Percentiles rank a stretch among this genome's conserved stretches.
Evolutionary conservation across 2,329 filamentous ascomycete genomes (phyloP).

Genomic region (Sclerotinia glacialis): DNA sequence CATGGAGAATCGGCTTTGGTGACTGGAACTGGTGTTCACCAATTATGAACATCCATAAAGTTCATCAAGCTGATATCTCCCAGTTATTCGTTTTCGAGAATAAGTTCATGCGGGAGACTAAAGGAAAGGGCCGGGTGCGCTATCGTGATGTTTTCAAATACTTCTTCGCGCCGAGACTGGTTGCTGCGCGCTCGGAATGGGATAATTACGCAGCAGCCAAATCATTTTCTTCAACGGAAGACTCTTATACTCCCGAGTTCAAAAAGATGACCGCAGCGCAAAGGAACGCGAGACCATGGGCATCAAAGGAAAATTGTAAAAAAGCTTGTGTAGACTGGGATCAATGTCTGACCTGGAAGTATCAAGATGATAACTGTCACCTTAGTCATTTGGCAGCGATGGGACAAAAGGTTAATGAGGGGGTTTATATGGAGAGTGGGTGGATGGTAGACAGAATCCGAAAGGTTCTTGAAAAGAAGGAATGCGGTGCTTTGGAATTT

Average conservation of each 20-base stretch:
- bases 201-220: slow-evolving; percentile 25
- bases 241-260: background rate
- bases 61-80: slow-evolving; percentile 26
- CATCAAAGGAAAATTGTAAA: slow-evolving; percentile 21
- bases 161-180: slow-evolving; percentile 6
- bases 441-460: slow-evolving; percentile 29
- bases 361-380: slow-evolving; percentile 25
- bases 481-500: slow-evolving; percentile 22
- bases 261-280: slow-evolving; percentile 5
- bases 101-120: slow-evolving; percentile 19
- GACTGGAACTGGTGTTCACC: slow-evolving; percentile 24
- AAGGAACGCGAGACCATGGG: slow-evolving; percentile 23
- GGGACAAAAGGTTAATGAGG: slow-evolving; percentile 22
- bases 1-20: slow-evolving; percentile 24
- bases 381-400: slow-evolving; percentile 24
- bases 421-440: slow-evolving; percentile 26
- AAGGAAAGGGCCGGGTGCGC: slow-evolving; percentile 20
- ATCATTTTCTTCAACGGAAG: slow-evolving; percentile 19
- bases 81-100: slow-evolving; percentile 24
- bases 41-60: slow-evolving; percentile 26
- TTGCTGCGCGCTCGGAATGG: slow-evolving; percentile 19
- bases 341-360: slow-evolving; percentile 27
- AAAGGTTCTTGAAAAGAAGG: slow-evolving; percentile 16
- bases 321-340: slow-evolving; percentile 25
- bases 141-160: slow-evolving; percentile 24